Conservation (phyloP, 345 rosid genomes). For the Populus alba region DNA sequence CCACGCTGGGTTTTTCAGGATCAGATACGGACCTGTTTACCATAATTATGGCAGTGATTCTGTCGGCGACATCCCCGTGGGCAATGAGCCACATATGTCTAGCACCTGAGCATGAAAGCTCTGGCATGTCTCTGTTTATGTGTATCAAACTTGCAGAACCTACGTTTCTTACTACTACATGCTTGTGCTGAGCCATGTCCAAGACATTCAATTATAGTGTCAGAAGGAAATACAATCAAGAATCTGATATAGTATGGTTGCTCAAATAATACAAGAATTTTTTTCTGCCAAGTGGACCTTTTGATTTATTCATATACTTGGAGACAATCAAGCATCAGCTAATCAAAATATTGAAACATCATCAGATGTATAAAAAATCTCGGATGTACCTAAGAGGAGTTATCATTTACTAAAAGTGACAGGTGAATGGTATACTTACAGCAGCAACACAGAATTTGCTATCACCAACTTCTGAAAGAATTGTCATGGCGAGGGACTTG, state of each 20-base stretch:
- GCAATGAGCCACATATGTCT: not conserved
- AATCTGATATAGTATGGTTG: too few species aligned
- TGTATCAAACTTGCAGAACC: not conserved
- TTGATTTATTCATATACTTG: too few species aligned
- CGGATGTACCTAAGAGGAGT: too few species aligned
- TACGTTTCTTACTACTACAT: not conserved
- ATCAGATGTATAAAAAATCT: too few species aligned
- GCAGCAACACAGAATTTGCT: constrained; percentile 7
- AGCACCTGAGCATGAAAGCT: not conserved
- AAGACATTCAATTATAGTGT: too few species aligned
- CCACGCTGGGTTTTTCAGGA: constrained; percentile 17
- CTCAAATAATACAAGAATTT: too few species aligned
- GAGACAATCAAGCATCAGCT: too few species aligned
- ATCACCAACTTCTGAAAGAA: constrained; percentile 9
- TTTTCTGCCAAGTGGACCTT: too few species aligned
- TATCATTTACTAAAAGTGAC: too few species aligned
- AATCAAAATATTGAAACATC: too few species aligned
- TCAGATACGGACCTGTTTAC: constrained; percentile 13
- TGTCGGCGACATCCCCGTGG: not conserved
- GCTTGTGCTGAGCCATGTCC: not conserved
- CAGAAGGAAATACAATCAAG: too few species aligned
- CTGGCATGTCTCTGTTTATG: not conserved
- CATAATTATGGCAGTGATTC: constrained; percentile 7
- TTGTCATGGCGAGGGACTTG: constrained; percentile 11
- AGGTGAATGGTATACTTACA: not conserved